Conservation (phyloP, 2,329 filamentous ascomycete genomes). For the Phialophora tarda region DNA sequence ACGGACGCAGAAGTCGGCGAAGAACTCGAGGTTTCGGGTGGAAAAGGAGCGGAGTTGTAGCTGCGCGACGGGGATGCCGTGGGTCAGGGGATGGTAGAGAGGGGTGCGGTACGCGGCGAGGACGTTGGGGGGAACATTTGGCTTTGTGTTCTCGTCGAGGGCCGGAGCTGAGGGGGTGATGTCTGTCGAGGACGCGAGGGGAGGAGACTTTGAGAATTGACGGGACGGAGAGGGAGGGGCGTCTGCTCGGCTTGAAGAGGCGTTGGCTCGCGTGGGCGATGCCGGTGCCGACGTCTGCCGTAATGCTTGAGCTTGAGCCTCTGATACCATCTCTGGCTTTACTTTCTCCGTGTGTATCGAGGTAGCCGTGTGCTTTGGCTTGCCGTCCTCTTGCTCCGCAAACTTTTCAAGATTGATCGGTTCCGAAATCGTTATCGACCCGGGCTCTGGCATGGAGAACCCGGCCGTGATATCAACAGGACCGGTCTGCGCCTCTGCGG, state of each 20-base stretch:
- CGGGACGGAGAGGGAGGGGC: not conserved
- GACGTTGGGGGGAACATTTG: constrained; percentile 37
- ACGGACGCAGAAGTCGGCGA: constrained; percentile 89
- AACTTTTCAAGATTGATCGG: constrained; percentile 6
- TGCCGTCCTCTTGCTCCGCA: not conserved
- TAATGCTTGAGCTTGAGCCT: constrained; percentile 11
- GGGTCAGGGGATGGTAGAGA: constrained; percentile 71
- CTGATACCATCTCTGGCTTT: constrained; percentile 2
- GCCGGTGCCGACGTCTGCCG: constrained; percentile 1
- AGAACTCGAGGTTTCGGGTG: constrained; percentile 89
- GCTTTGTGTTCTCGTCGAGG: constrained; percentile 7
- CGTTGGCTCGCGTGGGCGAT: not conserved
- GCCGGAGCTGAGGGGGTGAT: not conserved
- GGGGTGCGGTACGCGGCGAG: constrained; percentile 80
- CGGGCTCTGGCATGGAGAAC: constrained; percentile 31
- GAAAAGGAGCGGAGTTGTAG: constrained; percentile 92
- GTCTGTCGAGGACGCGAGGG: not conserved
- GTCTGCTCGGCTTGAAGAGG: not conserved
- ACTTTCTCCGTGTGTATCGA: constrained; percentile 1
- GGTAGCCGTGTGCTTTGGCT: constrained; percentile 8
- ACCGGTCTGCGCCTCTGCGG: not conserved
- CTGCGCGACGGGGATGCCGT: constrained; percentile 84
- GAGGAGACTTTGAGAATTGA: not conserved
- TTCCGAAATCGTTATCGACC: constrained; percentile 24
- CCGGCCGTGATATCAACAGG: constrained; percentile 33